A percentile compares a stretch with the other conserved stretches of the same genome.
Conservation (phyloP, 1,284 basidiomycete genomes). For the Grifola frondosa region DNA sequence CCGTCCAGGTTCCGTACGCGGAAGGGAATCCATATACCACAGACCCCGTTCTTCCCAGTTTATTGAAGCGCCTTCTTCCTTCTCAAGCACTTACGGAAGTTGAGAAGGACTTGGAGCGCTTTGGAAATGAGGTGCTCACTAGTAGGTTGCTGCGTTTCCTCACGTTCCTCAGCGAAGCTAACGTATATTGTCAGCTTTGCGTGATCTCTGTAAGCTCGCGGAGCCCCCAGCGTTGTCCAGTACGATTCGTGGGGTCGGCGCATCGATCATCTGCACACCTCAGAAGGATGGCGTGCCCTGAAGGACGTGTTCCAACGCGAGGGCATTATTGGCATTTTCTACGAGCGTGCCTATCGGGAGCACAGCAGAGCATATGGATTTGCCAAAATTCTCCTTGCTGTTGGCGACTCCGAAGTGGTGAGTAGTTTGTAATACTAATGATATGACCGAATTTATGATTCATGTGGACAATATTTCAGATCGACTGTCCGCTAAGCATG, state of each 20-base stretch:
- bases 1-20: constrained; percentile 34
- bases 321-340: constrained; percentile 65
- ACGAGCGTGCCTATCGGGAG: constrained; percentile 57
- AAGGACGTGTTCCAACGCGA: constrained; percentile 69
- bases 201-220: constrained; percentile 43
- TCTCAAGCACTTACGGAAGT: constrained; percentile 41
- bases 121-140: constrained; percentile 55
- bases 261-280: constrained; percentile 63
- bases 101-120: constrained; percentile 50
- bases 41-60: constrained; percentile 56
- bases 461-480: constrained; percentile 39
- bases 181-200: constrained; percentile 40
- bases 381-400: constrained; percentile 60
- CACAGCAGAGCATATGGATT: constrained; percentile 63
- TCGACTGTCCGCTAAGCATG: constrained; percentile 75
- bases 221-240: constrained; percentile 53
- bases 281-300: constrained; percentile 70
- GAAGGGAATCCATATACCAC: constrained; percentile 60
- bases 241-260: constrained; percentile 71
- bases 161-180: background rate
- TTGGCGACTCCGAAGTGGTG: constrained; percentile 63
- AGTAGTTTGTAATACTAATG: constrained; percentile 17
- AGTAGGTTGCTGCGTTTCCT: constrained; percentile 36
- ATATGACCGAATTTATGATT: background rate
- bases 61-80: constrained; percentile 58